These are phyloP conservation scores for Funneliformis caledonium DNA, from an alignment of 371 early-diverging fungal genomes.

Conservation along the genomic window DNA sequence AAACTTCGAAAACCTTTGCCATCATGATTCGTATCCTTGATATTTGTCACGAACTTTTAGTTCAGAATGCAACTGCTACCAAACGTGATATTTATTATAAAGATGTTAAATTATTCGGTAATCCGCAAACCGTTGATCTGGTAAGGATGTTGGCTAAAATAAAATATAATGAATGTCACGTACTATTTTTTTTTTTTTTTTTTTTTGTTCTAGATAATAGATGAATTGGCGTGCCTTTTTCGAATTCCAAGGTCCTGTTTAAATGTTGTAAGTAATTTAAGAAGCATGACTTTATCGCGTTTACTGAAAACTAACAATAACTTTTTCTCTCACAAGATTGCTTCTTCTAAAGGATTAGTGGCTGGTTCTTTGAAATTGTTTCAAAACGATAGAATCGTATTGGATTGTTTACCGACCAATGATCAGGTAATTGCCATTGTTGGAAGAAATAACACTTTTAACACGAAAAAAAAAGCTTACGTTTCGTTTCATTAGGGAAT, in stretches of 20 bases:
- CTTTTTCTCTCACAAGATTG: neutral
- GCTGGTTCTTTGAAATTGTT: conserved; percentile 20
- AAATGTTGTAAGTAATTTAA: conserved; percentile 23
- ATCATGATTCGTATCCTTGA: conserved; percentile 24
- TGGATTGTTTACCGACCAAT: conserved; percentile 1
- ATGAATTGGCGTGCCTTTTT: conserved; percentile 34
- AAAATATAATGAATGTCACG: neutral
- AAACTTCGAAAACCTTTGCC: conserved; percentile 12
- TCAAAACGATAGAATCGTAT: conserved; percentile 5
- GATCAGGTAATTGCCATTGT: neutral
- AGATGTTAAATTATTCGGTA: conserved; percentile 33
- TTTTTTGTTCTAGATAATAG: conserved; percentile 1
- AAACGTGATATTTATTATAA: conserved; percentile 38
- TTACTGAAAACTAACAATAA: neutral
- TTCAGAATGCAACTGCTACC: conserved; percentile 13
- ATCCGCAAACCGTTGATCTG: conserved; percentile 14
- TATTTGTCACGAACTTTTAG: conserved; percentile 27
- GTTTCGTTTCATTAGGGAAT: neutral
- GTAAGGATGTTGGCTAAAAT: neutral
- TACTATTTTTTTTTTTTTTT: neutral
- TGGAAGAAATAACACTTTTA: neutral
- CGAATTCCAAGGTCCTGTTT: conserved; percentile 21
- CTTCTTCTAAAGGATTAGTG: conserved; percentile 29
- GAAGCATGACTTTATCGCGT: neutral
- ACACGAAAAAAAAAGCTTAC: neutral